phyloP scores from a whole-genome alignment of 1,284 basidiomycete genomes.

The Dichomitus squalens region DNA sequence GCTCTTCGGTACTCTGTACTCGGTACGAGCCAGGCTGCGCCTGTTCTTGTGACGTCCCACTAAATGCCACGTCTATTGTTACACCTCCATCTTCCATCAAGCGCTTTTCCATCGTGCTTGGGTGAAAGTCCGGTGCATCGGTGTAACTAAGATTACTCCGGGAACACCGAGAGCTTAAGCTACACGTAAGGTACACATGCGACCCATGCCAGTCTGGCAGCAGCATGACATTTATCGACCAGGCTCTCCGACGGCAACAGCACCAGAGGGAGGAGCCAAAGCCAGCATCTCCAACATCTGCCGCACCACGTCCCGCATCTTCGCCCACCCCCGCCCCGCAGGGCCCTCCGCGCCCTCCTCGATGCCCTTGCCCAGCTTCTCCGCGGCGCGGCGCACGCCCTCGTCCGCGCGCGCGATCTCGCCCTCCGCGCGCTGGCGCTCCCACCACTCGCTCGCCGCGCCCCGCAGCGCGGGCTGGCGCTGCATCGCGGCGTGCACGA shows the following conservation, averaged over 20 bases:
- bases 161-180: too few species aligned
- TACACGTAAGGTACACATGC: too few species aligned
- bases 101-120: too few species aligned
- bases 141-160: too few species aligned
- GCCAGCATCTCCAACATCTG: slow-evolving; percentile 20
- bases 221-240: not conserved
- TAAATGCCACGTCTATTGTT: not conserved
- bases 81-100: too few species aligned
- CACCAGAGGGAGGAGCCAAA: not conserved
- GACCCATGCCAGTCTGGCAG: too few species aligned
- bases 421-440: slow-evolving; percentile 52
- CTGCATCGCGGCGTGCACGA: slow-evolving; percentile 54
- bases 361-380: slow-evolving; percentile 49
- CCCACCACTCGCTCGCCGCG: slow-evolving; percentile 57
- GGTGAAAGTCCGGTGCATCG: too few species aligned
- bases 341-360: slow-evolving; percentile 30
- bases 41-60: not conserved
- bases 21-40: slow-evolving; percentile 1
- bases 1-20: not conserved
- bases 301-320: slow-evolving; percentile 12
- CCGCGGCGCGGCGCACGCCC: slow-evolving; percentile 51
- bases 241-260: not conserved
- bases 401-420: slow-evolving; percentile 47
- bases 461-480: slow-evolving; percentile 51
- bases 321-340: slow-evolving; percentile 20